Base-by-base conservation (phyloP, 805 yeast species). In the Sugiyamaella smithiae region DNA sequence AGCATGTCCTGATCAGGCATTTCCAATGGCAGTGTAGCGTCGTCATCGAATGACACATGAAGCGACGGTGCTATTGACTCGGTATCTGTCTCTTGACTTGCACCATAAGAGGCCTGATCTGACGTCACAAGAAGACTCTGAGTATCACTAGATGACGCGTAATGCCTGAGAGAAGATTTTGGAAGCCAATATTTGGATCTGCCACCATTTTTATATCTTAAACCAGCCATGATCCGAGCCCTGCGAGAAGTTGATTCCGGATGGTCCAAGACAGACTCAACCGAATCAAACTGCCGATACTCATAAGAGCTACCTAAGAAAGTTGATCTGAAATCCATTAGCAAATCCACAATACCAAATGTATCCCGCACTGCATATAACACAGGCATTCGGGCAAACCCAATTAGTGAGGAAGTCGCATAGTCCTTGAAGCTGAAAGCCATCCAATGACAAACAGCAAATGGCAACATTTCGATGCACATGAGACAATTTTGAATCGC, bases 381-480 rank as follows among this genome's bases (percentile, higher is more conserved):
- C 8, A 82, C 73, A 20, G 78, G 71, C 45, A 90, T 59, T 38
- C 96, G 70, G 0, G 81, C 84, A 35, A 88, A 84, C 26, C 82
- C 84, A 0, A 93, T 89, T 43, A 85, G 68, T 9, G 67, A 69
- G 7, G 76, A 64, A 2, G 79, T 72, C 1, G 82, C 77, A 63
- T 84, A 93, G 35, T 88, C 93, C 2, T 69, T 68, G 67, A 84
- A 85, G 4, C 88, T 80, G 65, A 93, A 93, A 0, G 98, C 88
- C 40, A 73, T 63, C 83, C 89, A 82, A 67, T 93, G 98, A n/a
- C 93, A 84, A 20, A 85, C 66, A 0, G 98, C 88, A 70, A 93
- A 91, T 2, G 81, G 85, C 19, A 89, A 73, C 72, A 93, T 75
- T 61, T 93, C 99, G 17, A 86, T 68, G 61, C 96, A 88, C 52